Evolutionary conservation across 2,329 filamentous ascomycete species (phyloP).

Genomic region (Cadophora sp.): DNA sequence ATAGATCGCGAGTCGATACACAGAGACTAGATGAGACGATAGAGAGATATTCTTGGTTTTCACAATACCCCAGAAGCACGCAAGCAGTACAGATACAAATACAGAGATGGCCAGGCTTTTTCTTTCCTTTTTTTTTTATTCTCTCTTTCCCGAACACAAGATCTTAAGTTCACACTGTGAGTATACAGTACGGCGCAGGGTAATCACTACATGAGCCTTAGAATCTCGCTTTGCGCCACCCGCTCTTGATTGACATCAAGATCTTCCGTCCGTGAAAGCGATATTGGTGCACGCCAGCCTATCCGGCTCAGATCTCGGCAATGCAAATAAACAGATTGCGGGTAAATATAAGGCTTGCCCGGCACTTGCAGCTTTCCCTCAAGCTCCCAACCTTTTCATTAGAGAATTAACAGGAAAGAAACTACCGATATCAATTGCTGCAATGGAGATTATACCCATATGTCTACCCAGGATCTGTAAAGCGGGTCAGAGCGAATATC

Average conservation of each 20-base stretch:
- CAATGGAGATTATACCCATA: not conserved
- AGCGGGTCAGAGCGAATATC: not conserved
- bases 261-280: not conserved
- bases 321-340: not conserved
- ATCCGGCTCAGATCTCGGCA: constrained; percentile 12
- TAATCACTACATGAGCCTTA: too few relatives aligned
- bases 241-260: not conserved
- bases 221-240: not conserved
- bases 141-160: too few relatives aligned
- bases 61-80: too few relatives aligned
- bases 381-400: not conserved
- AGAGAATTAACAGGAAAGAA: not conserved
- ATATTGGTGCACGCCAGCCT: not conserved
- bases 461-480: not conserved
- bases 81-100: too few relatives aligned
- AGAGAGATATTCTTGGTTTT: too few relatives aligned
- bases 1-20: not conserved
- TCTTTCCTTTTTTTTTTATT: too few relatives aligned
- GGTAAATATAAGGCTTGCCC: constrained; percentile 1
- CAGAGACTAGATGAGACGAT: not conserved
- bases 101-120: too few relatives aligned
- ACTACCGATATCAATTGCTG: not conserved
- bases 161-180: too few relatives aligned
- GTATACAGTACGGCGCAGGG: too few relatives aligned
- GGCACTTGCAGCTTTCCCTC: not conserved